Conservation (phyloP, 192 early-diverging fungal species). For the Geranomyces michiganensis region DNA sequence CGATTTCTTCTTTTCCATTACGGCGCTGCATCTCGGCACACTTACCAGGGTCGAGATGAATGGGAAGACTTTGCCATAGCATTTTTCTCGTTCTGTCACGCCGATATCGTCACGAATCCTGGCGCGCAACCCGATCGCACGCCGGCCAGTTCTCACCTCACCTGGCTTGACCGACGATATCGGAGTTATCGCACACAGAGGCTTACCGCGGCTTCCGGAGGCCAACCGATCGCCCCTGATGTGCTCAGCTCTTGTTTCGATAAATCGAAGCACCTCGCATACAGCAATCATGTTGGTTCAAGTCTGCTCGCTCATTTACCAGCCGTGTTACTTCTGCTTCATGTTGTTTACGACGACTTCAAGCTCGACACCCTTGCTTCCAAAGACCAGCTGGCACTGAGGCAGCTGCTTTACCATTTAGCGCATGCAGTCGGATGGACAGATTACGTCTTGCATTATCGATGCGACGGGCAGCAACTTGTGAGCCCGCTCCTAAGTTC, state of each 20-base stretch:
- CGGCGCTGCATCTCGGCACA: not conserved
- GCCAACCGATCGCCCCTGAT: not conserved
- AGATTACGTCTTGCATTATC: constrained; percentile 14
- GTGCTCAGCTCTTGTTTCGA: not conserved
- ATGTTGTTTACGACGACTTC: constrained; percentile 62
- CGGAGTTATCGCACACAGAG: not conserved
- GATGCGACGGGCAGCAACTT: not conserved
- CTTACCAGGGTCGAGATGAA: not conserved
- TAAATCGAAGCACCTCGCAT: not conserved
- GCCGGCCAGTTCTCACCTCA: no score
- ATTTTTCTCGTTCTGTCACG: constrained; percentile 25
- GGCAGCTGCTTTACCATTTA: not conserved
- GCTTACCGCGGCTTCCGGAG: not conserved
- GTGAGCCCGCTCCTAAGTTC: not conserved
- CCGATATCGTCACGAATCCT: no score
- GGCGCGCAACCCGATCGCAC: no score
- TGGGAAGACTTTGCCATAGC: constrained; percentile 17
- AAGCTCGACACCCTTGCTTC: constrained; percentile 35
- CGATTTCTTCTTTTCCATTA: not conserved
- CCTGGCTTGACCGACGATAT: no score
- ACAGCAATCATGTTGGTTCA: not conserved
- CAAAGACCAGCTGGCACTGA: constrained; percentile 16
- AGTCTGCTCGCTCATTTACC: not conserved
- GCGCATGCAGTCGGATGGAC: not conserved
- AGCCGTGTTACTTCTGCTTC: constrained; percentile 32